These are phyloP conservation scores for Fusarium sp. DNA, from an alignment of 2,329 filamentous ascomycete genomes.

Conservation along the genomic window DNA sequence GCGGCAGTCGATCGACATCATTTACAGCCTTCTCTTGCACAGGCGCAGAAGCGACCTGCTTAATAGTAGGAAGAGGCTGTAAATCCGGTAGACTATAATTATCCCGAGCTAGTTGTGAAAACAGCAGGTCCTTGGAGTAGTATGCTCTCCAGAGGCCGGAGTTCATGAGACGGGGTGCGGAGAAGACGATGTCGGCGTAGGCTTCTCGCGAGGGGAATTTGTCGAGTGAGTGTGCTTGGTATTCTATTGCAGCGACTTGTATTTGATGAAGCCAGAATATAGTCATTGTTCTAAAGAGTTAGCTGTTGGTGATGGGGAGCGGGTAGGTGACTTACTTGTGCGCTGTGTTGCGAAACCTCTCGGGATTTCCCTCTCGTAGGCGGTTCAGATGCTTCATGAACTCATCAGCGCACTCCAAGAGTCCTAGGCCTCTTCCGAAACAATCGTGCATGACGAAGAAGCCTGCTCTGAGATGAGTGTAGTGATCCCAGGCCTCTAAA, in stretches of 20 bases:
- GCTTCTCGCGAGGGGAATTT: slow-evolving; percentile 23
- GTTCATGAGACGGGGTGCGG: slow-evolving; percentile 43
- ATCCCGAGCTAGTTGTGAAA: slow-evolving; percentile 42
- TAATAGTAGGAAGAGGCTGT: slow-evolving; percentile 39
- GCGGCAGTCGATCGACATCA: slow-evolving; percentile 34
- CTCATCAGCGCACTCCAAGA: slow-evolving; percentile 43
- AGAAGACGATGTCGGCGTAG: slow-evolving; percentile 40
- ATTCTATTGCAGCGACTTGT: slow-evolving; percentile 42
- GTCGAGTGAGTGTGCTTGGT: slow-evolving; percentile 21
- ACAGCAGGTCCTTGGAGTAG: slow-evolving; percentile 47
- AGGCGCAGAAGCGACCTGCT: neutral
- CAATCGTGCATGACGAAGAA: slow-evolving; percentile 45
- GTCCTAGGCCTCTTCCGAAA: slow-evolving; percentile 31
- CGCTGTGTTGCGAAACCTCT: slow-evolving; percentile 47
- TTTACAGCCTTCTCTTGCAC: accelerated
- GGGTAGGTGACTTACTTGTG: slow-evolving; percentile 39
- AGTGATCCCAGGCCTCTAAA: slow-evolving; percentile 46
- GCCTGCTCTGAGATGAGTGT: slow-evolving; percentile 47
- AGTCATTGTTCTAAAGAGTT: slow-evolving; percentile 43
- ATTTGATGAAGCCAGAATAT: slow-evolving; percentile 50
- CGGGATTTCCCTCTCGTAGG: slow-evolving; percentile 38
- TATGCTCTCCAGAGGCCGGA: slow-evolving; percentile 44
- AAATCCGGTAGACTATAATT: slow-evolving; percentile 46
- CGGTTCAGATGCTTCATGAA: slow-evolving; percentile 45
- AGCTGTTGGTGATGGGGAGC: accelerated